Percentiles rank a stretch among this genome's conserved stretches.
These are phyloP conservation scores for Phytophthora sojae DNA, from an alignment of 352 stramenopile species.

Conservation along the genomic window DNA sequence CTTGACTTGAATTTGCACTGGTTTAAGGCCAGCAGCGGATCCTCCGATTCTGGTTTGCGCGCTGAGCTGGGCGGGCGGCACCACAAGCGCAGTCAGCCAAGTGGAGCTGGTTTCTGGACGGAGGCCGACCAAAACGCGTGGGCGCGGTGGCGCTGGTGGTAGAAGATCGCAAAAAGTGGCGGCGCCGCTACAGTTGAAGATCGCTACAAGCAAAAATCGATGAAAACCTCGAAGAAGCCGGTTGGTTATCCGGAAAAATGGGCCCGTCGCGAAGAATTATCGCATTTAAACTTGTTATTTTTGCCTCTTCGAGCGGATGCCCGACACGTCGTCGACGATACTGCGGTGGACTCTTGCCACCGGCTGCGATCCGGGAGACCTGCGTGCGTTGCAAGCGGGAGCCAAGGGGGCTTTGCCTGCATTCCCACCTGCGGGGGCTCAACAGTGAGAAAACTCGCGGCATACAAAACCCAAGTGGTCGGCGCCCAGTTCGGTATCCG, in stretches of 20 bases:
- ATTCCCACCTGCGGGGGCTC: background rate
- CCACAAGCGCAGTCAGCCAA: constrained; percentile 2
- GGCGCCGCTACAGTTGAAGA: background rate
- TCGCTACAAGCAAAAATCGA: background rate
- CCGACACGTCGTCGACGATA: background rate
- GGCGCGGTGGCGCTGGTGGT: background rate
- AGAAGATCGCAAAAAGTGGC: background rate
- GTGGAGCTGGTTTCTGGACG: constrained; percentile 17
- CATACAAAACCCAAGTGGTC: constrained; percentile 8
- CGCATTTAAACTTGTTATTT: background rate
- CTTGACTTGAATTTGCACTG: background rate
- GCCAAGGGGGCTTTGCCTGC: constrained; percentile 17
- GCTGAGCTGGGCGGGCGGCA: constrained; percentile 6
- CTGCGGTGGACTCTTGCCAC: background rate
- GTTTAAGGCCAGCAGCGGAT: background rate
- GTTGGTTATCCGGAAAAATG: constrained; percentile 28
- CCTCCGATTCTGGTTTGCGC: constrained; percentile 7
- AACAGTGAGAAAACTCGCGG: background rate
- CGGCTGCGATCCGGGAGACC: constrained; percentile 26
- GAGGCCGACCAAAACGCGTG: constrained; percentile 11
- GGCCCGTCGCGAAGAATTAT: background rate
- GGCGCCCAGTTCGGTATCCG: constrained; percentile 21
- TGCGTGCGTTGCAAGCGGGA: constrained; percentile 33
- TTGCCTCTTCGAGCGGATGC: constrained; percentile 11
- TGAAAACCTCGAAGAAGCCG: background rate